Conservation (phyloP, 2,329 filamentous ascomycete genomes). For the Sporothrix phasma region DNA sequence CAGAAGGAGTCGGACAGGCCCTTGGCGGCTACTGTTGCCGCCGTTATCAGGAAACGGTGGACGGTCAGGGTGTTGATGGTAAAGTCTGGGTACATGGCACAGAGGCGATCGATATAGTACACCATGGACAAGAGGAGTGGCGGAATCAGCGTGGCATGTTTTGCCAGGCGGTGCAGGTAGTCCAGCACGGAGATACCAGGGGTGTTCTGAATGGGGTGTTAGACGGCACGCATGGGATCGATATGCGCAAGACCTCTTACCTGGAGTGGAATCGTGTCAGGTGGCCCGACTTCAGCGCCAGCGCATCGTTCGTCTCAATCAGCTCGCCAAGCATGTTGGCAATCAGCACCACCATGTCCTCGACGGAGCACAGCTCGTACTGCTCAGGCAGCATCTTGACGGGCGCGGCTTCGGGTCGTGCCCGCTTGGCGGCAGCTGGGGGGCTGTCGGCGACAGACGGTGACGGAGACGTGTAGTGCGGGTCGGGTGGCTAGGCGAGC, state of each 20-base stretch:
- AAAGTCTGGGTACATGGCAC: constrained; percentile 84
- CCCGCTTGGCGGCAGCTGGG: constrained; percentile 39
- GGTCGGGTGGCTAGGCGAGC: constrained; percentile 30
- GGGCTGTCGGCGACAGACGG: constrained; percentile 16
- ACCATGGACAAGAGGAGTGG: constrained; percentile 97
- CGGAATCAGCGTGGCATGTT: constrained; percentile 85
- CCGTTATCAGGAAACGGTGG: constrained; percentile 92
- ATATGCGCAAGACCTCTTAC: constrained; percentile 33
- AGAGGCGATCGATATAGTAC: constrained; percentile 94
- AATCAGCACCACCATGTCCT: constrained; percentile 83
- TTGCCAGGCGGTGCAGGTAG: constrained; percentile 84
- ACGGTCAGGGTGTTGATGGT: constrained; percentile 95
- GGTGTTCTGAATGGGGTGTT: constrained; percentile 39
- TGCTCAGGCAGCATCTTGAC: constrained; percentile 55
- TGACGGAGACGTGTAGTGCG: constrained; percentile 18
- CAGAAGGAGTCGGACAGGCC: constrained; percentile 94
- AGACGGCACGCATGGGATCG: background rate
- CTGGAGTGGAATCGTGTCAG: constrained; percentile 93
- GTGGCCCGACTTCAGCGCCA: constrained; percentile 74
- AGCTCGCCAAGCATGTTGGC: constrained; percentile 93
- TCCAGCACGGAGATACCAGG: constrained; percentile 91
- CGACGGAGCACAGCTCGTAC: constrained; percentile 74
- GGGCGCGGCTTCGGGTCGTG: constrained; percentile 39
- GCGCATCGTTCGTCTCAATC: constrained; percentile 82
- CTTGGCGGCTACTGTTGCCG: constrained; percentile 90